Base-by-base conservation (phyloP, 208 protist genomes). In the Novymonas esmeraldas region DNA sequence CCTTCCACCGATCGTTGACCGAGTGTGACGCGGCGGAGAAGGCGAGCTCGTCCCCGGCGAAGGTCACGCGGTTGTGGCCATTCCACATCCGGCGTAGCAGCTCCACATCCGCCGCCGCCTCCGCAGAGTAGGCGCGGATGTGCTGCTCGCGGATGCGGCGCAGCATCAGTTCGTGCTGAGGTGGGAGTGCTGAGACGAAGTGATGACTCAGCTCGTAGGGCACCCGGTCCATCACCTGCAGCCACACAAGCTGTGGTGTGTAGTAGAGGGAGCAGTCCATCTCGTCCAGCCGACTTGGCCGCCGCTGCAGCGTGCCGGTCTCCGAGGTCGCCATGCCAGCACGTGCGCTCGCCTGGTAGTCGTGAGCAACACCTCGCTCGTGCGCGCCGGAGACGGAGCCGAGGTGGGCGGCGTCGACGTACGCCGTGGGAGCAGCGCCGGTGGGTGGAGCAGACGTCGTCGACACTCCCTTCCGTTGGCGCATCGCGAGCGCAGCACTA, bases 1-100 rank as follows among this genome's bases (percentile, higher is more conserved):
- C 46, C 63, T 94, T 94, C 87, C 92, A 98, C 46, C 75, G 70
- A 28, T 76, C 76, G 42, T 64, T 77, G 7, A 78, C 66, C 18
- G 64, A 44, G 45, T 70, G 69, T 14, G 55, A 9, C 5, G n/a
- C 44, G 2, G 54, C 46, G 7, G 56, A 62, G 58, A 82, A 82
- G 18, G 26, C 52, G 18, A 63, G 26, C 3, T 31, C 24, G 3
- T 70, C 65, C 7, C 29, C 24, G 9, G 46, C 69, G 29, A 82
- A 76, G 34, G 73, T 49, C 6, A 82, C 51, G 3, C 70, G 60
- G 51, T 77, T 69, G 63, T 89, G 83, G 2, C 45, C 75, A 18
- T 72, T 69, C 84, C 87, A 93, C 26, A 93, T 64, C 5, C 59
- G 73, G 14, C 59, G 26, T 36, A 93, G 68, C 67, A 87, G 46